Evolutionary conservation across 139 green algal species (phyloP), one percentile per base, ranked within the genome.

Genomic region (Chlamydomonas schloesseri): DNA sequence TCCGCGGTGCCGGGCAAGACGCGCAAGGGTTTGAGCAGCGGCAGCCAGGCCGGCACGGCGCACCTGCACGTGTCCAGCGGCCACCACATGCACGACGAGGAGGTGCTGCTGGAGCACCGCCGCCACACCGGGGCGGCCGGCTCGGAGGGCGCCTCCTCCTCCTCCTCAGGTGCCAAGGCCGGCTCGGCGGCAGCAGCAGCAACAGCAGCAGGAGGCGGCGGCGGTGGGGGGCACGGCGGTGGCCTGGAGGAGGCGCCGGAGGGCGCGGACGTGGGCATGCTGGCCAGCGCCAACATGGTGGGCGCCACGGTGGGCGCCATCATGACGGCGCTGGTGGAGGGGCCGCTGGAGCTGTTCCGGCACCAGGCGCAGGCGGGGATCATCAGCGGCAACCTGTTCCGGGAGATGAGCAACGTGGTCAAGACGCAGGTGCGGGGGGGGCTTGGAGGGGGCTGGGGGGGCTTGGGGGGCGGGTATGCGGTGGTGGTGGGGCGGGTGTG

Each of bases 261-360:
- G 60, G 64, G 23, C 29, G 26, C 50, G 21, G 50, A 86, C 34
- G 58, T 87, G 55, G 57, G 53, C 23, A 33, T 73, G 42, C 46
- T 87, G 26, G 62, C 72, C 9, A 42, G 11, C 2, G 65, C 64
- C 26, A 89, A 85, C 55, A 86, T 86, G 80, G 80, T 77, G 2
- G 80, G 80, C 0, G 55, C 84, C 42, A 78, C 71, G 42, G 57
- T 90, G 23, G 87, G 78, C 9, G 91, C 91, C 28, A 42, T 94
- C 10, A 72, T 81, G 18, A 94, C 91, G 14, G 91, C 91, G 3
- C 73, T 94, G 50, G 91, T 94, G 74, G 91, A 94, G 87, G 86
- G 78, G 0, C 94, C 94, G 20, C 87, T 94, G 64, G 94, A 97
- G 86, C 88, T 95, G 76, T 96, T 96, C 88, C 91, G 89, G 9